A percentile compares a stretch with the other conserved stretches of the same genome.
phyloP scores from a whole-genome alignment of 805 yeast species.

The Wickerhamiella sergipiensis region DNA sequence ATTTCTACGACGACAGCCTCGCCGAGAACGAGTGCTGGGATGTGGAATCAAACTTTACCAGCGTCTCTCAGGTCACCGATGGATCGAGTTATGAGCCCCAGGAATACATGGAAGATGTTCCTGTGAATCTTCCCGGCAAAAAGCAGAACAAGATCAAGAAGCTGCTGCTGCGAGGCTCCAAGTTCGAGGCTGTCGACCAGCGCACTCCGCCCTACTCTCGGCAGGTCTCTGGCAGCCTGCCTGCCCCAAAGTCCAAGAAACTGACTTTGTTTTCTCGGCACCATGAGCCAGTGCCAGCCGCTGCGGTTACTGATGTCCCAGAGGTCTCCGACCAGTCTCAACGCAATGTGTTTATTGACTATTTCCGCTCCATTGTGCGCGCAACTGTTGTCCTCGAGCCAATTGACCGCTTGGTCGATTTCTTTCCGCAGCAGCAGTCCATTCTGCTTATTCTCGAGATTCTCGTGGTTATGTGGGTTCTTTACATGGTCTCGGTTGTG shows the following conservation, averaged over 20 bases:
- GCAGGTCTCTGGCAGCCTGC: no score
- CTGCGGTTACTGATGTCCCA: background rate
- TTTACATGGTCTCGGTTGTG: slow-evolving; percentile 21
- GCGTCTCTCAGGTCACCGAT: background rate
- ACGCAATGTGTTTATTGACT: slow-evolving; percentile 2
- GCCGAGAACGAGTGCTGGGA: background rate
- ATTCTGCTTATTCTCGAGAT: slow-evolving; percentile 18
- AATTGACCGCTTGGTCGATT: slow-evolving; percentile 19
- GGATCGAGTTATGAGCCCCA: slow-evolving; percentile 13
- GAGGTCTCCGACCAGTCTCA: no score
- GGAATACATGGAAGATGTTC: slow-evolving; percentile 10
- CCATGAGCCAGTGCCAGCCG: background rate
- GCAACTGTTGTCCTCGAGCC: slow-evolving; percentile 18
- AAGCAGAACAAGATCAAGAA: slow-evolving; percentile 1
- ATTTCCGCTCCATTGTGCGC: slow-evolving; percentile 14
- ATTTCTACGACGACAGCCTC: background rate
- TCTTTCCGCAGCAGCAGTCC: slow-evolving; percentile 14
- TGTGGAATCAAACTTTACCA: background rate
- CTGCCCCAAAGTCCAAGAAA: background rate
- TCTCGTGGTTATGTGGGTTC: slow-evolving; percentile 17
- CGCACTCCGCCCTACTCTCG: background rate
- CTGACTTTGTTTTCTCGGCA: background rate
- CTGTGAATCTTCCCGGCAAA: slow-evolving; percentile 4
- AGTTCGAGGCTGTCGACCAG: background rate
- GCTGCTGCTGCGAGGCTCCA: slow-evolving; percentile 9